phyloP scores from a whole-genome alignment of 108 stramenopile genomes.

The Cyclotella kingstonii region DNA sequence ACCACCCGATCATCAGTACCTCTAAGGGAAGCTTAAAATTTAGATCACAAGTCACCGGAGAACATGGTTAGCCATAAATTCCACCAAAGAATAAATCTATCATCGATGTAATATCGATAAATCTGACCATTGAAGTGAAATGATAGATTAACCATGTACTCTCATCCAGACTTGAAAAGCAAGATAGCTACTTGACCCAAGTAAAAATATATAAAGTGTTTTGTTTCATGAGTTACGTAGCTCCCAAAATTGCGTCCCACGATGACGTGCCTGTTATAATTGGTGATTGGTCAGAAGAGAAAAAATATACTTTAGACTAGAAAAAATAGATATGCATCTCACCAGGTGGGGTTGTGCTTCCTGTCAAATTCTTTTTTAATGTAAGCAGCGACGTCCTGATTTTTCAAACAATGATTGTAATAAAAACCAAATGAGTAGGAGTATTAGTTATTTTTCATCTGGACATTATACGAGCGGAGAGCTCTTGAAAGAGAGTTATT shows the following conservation, averaged over 20 bases:
- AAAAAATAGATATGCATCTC: constrained; percentile 25
- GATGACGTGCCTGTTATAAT: constrained; percentile 78
- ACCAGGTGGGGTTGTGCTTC: constrained; percentile 99
- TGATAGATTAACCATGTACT: too few species aligned
- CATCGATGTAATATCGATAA: too few species aligned
- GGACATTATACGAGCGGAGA: too few species aligned
- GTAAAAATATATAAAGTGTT: constrained; percentile 99
- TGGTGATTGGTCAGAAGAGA: neutral
- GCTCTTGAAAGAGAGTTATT: too few species aligned
- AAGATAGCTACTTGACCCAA: constrained; percentile 98
- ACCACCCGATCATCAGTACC: too few species aligned
- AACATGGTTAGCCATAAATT: too few species aligned
- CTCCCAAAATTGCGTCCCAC: constrained; percentile 93
- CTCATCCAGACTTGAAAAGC: constrained; percentile 98
- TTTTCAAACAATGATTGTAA: constrained; percentile 7
- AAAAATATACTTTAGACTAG: constrained; percentile 1
- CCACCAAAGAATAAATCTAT: too few species aligned
- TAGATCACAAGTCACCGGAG: too few species aligned
- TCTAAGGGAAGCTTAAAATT: too few species aligned
- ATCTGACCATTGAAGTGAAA: too few species aligned
- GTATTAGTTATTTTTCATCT: too few species aligned
- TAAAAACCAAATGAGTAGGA: too few species aligned
- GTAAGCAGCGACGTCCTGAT: constrained; percentile 97
- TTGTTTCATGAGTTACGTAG: constrained; percentile 97
- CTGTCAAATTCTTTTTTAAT: constrained; percentile 99